phyloP scores from a whole-genome alignment of 164 flowering plant genomes.

The Vitis amurensis region DNA sequence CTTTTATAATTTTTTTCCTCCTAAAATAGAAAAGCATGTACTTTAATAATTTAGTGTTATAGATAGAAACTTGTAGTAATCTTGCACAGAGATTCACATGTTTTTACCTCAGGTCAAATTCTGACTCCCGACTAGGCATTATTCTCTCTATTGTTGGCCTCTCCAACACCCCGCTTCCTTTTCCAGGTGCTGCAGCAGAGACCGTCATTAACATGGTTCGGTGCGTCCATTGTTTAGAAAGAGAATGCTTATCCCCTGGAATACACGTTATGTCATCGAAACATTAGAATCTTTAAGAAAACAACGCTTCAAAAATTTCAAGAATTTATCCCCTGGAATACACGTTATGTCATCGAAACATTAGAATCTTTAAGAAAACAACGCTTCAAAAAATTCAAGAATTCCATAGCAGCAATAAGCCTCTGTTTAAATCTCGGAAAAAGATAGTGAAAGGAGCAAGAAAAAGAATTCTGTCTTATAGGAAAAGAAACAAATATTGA shows the following conservation, averaged over 20 bases:
- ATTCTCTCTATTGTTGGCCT: slow-evolving; percentile 40
- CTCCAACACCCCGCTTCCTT: slow-evolving; percentile 43
- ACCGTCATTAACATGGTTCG: slow-evolving; percentile 24
- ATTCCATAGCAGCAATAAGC: too few species aligned
- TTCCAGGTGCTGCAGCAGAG: slow-evolving; percentile 34
- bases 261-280: background rate
- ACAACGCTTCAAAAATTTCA: too few species aligned
- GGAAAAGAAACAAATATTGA: too few species aligned
- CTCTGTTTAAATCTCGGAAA: too few species aligned
- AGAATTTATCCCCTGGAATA: slow-evolving; percentile 24
- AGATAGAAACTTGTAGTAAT: background rate
- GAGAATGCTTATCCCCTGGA: slow-evolving; percentile 25
- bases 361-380: too few species aligned
- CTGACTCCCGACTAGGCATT: slow-evolving; percentile 43
- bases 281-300: too few species aligned
- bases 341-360: background rate
- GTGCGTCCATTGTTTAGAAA: slow-evolving; percentile 21
- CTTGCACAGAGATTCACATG: background rate
- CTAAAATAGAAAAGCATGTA: background rate
- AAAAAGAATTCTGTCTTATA: too few species aligned
- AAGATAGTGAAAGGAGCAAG: too few species aligned
- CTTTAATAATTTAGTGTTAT: background rate
- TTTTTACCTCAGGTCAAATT: slow-evolving; percentile 39
- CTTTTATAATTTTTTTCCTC: too few species aligned
- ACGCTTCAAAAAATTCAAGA: too few species aligned